These are phyloP conservation scores for Trichoderma guizhouense DNA, from an alignment of 2,329 filamentous ascomycete species.

Conservation along the genomic window DNA sequence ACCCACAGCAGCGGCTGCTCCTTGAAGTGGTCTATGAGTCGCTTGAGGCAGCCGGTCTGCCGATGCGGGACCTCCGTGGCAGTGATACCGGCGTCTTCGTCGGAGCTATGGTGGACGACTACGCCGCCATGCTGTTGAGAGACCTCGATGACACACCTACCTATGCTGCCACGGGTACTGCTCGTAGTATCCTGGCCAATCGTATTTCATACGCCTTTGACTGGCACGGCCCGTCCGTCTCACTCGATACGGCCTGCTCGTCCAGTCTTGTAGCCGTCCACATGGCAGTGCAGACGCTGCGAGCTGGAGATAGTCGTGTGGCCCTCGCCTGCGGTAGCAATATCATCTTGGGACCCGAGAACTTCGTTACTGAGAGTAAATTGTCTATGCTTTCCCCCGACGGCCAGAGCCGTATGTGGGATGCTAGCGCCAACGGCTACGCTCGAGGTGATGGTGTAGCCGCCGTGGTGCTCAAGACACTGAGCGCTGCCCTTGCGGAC, in stretches of 20 bases:
- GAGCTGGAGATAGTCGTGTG: conserved; percentile 22
- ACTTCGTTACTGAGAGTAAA: conserved; percentile 10
- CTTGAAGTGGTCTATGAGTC: too few relatives aligned
- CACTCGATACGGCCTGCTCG: conserved; percentile 51
- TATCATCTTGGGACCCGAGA: conserved; percentile 49
- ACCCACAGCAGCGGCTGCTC: too few relatives aligned
- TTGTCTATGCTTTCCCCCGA: not conserved
- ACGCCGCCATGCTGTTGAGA: too few relatives aligned
- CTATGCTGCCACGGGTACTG: conserved; percentile 43
- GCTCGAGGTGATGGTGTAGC: not conserved
- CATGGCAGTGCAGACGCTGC: conserved; percentile 30
- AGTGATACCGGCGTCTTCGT: too few relatives aligned
- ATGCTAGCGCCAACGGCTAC: not conserved
- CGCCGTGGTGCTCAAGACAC: too few relatives aligned
- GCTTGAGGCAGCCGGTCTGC: too few relatives aligned
- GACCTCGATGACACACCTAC: conserved; percentile 17
- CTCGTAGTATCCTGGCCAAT: conserved; percentile 38
- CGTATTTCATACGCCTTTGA: conserved; percentile 45
- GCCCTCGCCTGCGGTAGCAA: conserved; percentile 39
- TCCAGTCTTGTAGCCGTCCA: conserved; percentile 47
- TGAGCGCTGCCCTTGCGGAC: too few relatives aligned
- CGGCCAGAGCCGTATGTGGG: not conserved
- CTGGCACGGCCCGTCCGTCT: conserved; percentile 44
- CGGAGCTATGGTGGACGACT: too few relatives aligned
- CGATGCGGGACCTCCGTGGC: too few relatives aligned